Evolutionary conservation across 352 stramenopile species (phyloP), one percentile per base, ranked within the genome.

Genomic region (Phytophthora pseudosyringae): DNA sequence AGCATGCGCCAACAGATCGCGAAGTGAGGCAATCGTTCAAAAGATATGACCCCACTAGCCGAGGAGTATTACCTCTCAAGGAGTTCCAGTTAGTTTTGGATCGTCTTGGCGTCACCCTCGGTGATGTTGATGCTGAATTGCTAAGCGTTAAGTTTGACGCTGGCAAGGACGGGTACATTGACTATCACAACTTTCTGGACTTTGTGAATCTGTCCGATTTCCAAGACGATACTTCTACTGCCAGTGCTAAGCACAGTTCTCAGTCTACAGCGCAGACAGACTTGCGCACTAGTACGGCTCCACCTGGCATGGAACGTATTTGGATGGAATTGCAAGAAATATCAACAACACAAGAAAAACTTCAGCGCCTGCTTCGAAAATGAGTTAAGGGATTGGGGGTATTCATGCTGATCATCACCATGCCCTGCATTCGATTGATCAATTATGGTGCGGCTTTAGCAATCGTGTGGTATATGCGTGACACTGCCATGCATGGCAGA

Each of bases 141-240:
- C 48, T 92, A 11, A 43, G 50, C 10, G 43, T 90, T 29, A 80
- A 76, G 18, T 91, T 92, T 53, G 78, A 82, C 46, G 55, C 57
- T 11, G 81, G 78, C 36, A 69, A 71, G 43, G 80, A 88, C 47
- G 81, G 73, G 4, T 84, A 67, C 59, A 79, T 92, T 33, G 76
- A 90, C 68, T 91, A 91, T 44, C 62, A 79, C 53, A 71, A 79
- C 28, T 89, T 93, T 50, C 64, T 81, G 43, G 58, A 66, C n/a
- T 91, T 81, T 55, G 61, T 86, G 3, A 74, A 72, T 40, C 45
- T 67, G 18, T 44, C 52, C 18, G 21, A 36, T 4, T 36, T 35
- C 4, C 18, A 59, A 26, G 16, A 56, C 5, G n/a, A 28, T 16
- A 15, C 29, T 16, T 40, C 31, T 6, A 13, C 21, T 40, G 15